Evolutionary conservation across 116 monocot species (phyloP), one percentile per base, ranked within the genome.

Genomic region (Trichopus zeylanicus): DNA sequence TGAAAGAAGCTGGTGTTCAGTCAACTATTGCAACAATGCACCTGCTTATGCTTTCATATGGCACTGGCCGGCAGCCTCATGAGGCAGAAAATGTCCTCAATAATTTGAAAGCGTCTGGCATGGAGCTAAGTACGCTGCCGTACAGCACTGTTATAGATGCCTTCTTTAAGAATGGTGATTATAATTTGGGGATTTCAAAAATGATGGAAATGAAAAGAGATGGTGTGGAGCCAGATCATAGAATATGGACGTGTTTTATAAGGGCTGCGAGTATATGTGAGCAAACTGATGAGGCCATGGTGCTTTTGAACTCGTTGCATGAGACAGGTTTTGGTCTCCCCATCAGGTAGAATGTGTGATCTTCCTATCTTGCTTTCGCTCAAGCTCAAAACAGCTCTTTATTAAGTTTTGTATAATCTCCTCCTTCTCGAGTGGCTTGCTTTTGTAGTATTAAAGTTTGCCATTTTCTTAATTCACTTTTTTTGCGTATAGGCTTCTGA

Each of bases 71-170:
- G 38, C 67, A 85, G 57, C 98, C 92, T 64, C 57, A 76, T 47
- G 82, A 81, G 58, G 98, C 88, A 30, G 98, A 91, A 25, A 78
- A 77, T 46, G 82, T 98, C 53, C 85, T 98, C 53, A 78, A 81
- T 47, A 85, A 74, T 69, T 68, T 98, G 56, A 88, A 70, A 78
- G 32, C 26, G 46, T 85, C 85, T 33, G 69, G 78, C 24, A 31
- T 85, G 51, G 80, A 73, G 53, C 68, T 85, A 12, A 85, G 61
- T 48, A 78, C 98, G 46, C 77, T 98, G 53, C 85, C 80, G 30
- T 98, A 91, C 63, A 74, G 78, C 75, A 81, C 98, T 63, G 85
- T 98, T n/a, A 88, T 98, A 55, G 98, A 98, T 78, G 91, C 88
- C 2, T 98, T 88, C 58, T 68, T 98, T 48, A 98, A 85, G 65